phyloP scores from a whole-genome alignment of 768 basidiomycete species.

The Amanita muscaria region DNA sequence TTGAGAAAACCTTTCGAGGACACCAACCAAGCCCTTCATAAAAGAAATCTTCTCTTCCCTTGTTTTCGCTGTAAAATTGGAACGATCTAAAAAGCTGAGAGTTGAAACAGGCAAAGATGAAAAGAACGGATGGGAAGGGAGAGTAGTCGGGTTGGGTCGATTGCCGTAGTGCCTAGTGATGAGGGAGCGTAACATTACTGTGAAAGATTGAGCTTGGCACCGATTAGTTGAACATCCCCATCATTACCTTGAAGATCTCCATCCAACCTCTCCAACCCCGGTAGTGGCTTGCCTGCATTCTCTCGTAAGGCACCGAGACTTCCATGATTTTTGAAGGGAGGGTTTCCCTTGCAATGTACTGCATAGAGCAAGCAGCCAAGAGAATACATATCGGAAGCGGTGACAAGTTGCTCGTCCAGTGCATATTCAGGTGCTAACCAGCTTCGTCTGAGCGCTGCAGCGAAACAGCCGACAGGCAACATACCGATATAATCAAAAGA shows the following conservation, averaged over 20 bases:
- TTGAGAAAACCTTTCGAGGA: constrained; percentile 81
- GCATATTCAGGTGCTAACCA: constrained; percentile 85
- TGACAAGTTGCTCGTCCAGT: constrained; percentile 77
- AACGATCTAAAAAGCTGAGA: constrained; percentile 90
- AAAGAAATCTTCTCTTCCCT: constrained; percentile 95
- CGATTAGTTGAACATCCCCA: background rate
- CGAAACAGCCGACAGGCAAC: constrained; percentile 12
- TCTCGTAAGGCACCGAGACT: constrained; percentile 63
- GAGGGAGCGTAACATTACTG: constrained; percentile 72
- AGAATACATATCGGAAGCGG: constrained; percentile 89
- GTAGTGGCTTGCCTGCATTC: constrained; percentile 53
- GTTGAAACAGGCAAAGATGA: constrained; percentile 94
- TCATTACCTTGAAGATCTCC: constrained; percentile 59
- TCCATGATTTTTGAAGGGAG: constrained; percentile 83
- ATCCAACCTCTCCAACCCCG: constrained; percentile 60
- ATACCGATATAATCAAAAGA: constrained; percentile 93
- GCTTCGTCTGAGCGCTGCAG: background rate
- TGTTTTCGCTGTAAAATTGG: constrained; percentile 90
- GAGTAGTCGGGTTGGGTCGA: constrained; percentile 68
- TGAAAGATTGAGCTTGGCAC: constrained; percentile 6
- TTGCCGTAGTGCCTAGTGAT: constrained; percentile 69
- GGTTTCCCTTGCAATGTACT: constrained; percentile 79
- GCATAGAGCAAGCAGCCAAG: constrained; percentile 88
- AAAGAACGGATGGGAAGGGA: constrained; percentile 86
- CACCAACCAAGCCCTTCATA: constrained; percentile 79